Evolutionary conservation across 169 alveolate genomes (phyloP), one percentile per base, ranked within the genome.

Genomic region (Eimeria tenella): DNA sequence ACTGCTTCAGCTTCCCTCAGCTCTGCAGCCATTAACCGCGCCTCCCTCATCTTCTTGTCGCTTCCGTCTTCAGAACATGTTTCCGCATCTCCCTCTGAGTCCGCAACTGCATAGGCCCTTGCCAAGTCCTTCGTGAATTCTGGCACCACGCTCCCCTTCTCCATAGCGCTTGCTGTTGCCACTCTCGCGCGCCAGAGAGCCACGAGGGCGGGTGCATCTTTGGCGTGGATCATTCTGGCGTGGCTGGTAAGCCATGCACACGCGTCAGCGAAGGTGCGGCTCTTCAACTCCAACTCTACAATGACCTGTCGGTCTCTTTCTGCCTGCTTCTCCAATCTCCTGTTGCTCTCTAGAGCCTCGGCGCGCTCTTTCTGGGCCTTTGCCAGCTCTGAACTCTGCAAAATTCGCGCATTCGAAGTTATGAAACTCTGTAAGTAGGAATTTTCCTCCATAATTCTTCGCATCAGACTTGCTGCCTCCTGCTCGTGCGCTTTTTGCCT

Each of bases 211-310:
- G 92, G 92, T 1, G 92, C 92, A 62, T 84, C 92, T 50, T 50
- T 56, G 62, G 92, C 92, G 23, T 84, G 75, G 17, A 84, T 84
- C 92, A 62, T 84, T 42, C 92, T 84, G 63, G 31, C 60, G 92
- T 84, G 92, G 49, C 92, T 84, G 81, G 92, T 84, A 25, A 84
- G 92, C 92, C 92, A 84, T 79, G 92, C 75, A n/a, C 60, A 84
- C 25, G 92, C 92, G 25, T 84, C 92, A n/a, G 92, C 92, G 81
- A 84, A 84, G 42, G 81, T 17, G 52, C 92, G 92, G 92, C 92
- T 84, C 92, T 50, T 84, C 49, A 84, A n/a, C 63, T 84, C 92
- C 75, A 84, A 73, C 68, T 84, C 92, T 5, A 52, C 92, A 56
- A 84, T 84, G 49, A 84, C 65, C 79, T 60, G 81, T 10, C 92